Base-by-base conservation (phyloP, 306 rosid genomes). In the Rosa lucieae region DNA sequence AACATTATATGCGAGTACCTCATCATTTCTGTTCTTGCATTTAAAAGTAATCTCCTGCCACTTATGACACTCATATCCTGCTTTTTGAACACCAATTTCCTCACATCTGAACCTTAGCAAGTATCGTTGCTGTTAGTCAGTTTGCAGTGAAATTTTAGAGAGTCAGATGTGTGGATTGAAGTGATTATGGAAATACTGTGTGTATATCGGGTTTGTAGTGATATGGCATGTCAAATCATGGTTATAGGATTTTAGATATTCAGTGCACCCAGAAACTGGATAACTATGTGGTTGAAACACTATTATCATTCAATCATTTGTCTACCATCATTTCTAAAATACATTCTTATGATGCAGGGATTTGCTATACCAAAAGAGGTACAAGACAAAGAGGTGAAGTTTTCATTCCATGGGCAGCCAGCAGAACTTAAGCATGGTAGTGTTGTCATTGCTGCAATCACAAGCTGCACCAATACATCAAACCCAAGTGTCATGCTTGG, bases 401-500 rank as follows among this genome's bases (percentile, higher is more conserved):
- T 94, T 89, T 87, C 92, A 63, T 94, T 92, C 81, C 88, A 92
- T 55, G 98, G 98, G 72, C 92, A 94, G 83, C 96, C 92, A 63
- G 87, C 98, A 6, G 97, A 90, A 86, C 94, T 94, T 63, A 92
- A 86, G 86, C 96, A 94, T 76, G 98, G 97, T 11, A 89, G 89
- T 75, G 93, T 94, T 72, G 98, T 94, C 74, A 92, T 94, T 87
- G 97, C 98, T 86, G 98, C 97, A 74, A 94, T 94, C 81, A 90
- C 98, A 23, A 94, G 98, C 58, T 94, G 98, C 88, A 94, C 98
- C 40, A 94, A 94, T 79, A 94, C 98, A 47, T 94, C 98, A 81
- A 94, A 94, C 80, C 97, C 98, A 47, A 92, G 97, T 78, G 98
- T 94, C 84, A 94, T 94, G 97, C 97, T 94, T 78, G 98, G 98